These are phyloP conservation scores for Ogataea philodendri DNA, from an alignment of 805 yeast species.

Conservation along the genomic window DNA sequence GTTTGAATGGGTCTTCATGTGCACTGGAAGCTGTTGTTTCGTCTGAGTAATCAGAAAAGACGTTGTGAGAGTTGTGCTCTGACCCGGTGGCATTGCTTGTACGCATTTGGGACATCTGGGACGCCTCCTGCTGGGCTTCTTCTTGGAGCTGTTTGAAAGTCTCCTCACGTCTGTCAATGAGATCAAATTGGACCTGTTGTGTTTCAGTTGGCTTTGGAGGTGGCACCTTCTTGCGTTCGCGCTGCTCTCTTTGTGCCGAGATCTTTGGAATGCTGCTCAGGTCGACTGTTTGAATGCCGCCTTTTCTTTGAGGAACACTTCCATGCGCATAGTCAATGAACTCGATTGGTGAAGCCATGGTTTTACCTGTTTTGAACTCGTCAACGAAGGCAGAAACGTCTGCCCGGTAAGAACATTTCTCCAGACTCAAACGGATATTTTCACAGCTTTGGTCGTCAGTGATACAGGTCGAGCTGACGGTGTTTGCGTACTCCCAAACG, in stretches of 20 bases:
- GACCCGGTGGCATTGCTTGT: conserved; percentile 22
- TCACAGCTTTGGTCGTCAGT: conserved; percentile 78
- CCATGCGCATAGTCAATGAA: conserved; percentile 58
- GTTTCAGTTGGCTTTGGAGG: conserved; percentile 31
- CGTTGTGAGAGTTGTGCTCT: conserved; percentile 29
- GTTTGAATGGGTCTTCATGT: conserved; percentile 10
- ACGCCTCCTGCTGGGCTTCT: conserved; percentile 28
- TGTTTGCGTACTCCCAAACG: conserved; percentile 76
- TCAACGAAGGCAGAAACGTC: conserved; percentile 58
- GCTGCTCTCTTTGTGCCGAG: conserved; percentile 14
- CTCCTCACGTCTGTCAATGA: conserved; percentile 30
- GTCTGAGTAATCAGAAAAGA: conserved; percentile 33
- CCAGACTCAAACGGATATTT: conserved; percentile 61
- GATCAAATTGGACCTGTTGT: conserved; percentile 28
- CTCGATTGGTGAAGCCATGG: conserved; percentile 55
- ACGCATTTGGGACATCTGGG: conserved; percentile 7
- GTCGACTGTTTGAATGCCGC: conserved; percentile 11
- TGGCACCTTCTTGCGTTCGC: conserved; percentile 22
- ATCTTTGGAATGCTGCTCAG: conserved; percentile 21
- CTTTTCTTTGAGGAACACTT: conserved; percentile 9
- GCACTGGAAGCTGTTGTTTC: conserved; percentile 33
- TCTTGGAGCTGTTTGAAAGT: conserved; percentile 31
- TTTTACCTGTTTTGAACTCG: conserved; percentile 62
- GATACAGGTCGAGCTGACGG: conserved; percentile 72
- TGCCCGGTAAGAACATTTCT: conserved; percentile 58